Evolutionary conservation across 2,329 filamentous ascomycete species (phyloP), one percentile per base, ranked within the genome.

Genomic region (Aspergillus sp.): DNA sequence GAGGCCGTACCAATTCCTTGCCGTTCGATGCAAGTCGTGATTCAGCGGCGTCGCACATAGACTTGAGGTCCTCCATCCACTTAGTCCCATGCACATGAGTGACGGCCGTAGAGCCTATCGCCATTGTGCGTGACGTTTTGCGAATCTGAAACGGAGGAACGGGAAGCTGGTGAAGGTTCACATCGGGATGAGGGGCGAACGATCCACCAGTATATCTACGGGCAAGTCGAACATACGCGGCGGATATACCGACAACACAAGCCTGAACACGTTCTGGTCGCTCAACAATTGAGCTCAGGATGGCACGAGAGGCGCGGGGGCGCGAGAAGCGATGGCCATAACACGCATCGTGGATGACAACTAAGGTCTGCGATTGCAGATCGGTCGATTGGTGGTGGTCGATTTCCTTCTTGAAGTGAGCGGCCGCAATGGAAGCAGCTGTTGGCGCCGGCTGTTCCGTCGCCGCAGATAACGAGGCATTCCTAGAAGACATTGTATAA

Each of bases 291-390:
- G 87, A 89, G 67, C 80, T 86, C 1, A 98, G 81, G 15, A 84
- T 83, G 45, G 79, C 82, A 67, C 89, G 89, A 20, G 86, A 88
- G 1, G 91, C 89, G 66, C 89, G 88, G 4, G 91, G 91, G 45
- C 95, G 84, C 11, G 93, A 91, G 74, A 87, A 99, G 20, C 92
- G 88, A 76, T 99, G 95, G 22, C 93, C 93, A 72, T 98, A 99
- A 75, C 93, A 96, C 53, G 89, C 88, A 77, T 99, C 95, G 68
- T 98, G 92, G 2, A 99, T 79, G 30, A 99, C 83, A 47, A 98
- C 92, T 4, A 96, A 77, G 0, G 91, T 91, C 59, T 92, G 80
- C 3, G 82, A 74, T 12, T 69, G 61, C 6, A 74, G 60, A 55
- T 75, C 68, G 13, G 66, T 67, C 12, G 71, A 72, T 57, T 87